These are phyloP conservation scores for Cryptococcus sp. DNA, from an alignment of 1,284 basidiomycete genomes.

Conservation along the genomic window DNA sequence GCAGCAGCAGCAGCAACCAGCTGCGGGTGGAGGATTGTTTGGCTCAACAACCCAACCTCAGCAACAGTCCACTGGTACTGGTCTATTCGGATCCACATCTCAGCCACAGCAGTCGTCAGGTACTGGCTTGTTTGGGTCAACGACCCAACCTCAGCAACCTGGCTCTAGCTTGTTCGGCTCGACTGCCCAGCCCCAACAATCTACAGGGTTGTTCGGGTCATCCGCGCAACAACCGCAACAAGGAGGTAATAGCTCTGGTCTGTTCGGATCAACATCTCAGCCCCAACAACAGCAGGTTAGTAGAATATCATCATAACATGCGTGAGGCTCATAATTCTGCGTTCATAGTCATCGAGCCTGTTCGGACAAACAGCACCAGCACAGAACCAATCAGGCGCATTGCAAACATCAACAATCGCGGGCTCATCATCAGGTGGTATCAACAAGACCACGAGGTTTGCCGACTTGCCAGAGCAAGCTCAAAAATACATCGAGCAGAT, in stretches of 20 bases:
- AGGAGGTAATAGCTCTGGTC: slow-evolving; percentile 5
- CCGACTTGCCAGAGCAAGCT: slow-evolving; percentile 40
- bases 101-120: slow-evolving; percentile 14
- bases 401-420: slow-evolving; percentile 20
- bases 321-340: slow-evolving; percentile 5
- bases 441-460: slow-evolving; percentile 43
- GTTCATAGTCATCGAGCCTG: slow-evolving; percentile 1
- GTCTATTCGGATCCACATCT: slow-evolving; percentile 4
- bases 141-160: slow-evolving; percentile 9
- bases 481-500: slow-evolving; percentile 47
- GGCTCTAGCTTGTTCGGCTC: slow-evolving; percentile 7
- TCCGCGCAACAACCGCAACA: slow-evolving; percentile 14
- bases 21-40: background rate
- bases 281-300: slow-evolving; percentile 7
- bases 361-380: slow-evolving; percentile 26
- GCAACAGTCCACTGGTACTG: background rate
- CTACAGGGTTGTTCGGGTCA: slow-evolving; percentile 23
- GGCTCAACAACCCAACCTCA: background rate
- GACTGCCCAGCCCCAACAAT: slow-evolving; percentile 10
- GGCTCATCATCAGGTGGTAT: slow-evolving; percentile 20
- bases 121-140: slow-evolving; percentile 19
- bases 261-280: slow-evolving; percentile 26
- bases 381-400: slow-evolving; percentile 24
- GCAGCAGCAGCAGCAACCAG: slow-evolving; percentile 4
- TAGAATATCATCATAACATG: background rate